Base-by-base conservation (phyloP, 1,284 basidiomycete genomes). In the Pseudozyma thailandica region DNA sequence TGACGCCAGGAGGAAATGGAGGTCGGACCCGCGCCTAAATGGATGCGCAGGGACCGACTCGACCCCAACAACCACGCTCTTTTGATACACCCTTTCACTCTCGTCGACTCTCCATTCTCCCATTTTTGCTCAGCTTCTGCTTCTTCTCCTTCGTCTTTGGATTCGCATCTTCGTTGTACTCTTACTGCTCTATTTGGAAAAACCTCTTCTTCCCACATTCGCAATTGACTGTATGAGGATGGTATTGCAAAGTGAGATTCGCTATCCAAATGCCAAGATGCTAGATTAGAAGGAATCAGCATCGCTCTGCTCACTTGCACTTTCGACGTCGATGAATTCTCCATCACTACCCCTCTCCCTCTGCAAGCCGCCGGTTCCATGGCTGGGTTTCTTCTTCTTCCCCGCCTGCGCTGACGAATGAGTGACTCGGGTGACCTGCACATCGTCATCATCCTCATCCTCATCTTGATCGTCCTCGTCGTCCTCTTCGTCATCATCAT, bases 261-360 rank as follows among this genome's bases (percentile, higher is more conserved):
- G n/a, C n/a, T n/a, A n/a, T n/a, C 26, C 15, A 18, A 26, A 13
- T 46, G 44, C 44, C n/a, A n/a, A n/a, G n/a, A n/a, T n/a, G 5
- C 9, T 6, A n/a, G 18, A 2, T 35, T 45, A 73, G 53, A 73
- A 73, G 3, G 65, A 59, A 26, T 69, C 70, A 28, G 44, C 57
- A 42, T 73, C 70, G 55, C 70, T 73, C 20, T 73, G 70, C 27
- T 69, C 70, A 6, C 48, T 50, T 6, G 70, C 64, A 44, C 70
- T 73, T 21, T 73, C 70, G 27, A 73, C 70, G 25, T 69, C 70
- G 57, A 73, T 69, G 28, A 69, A 73, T 23, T 69, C 70, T 23
- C 70, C 70, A 46, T 69, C 70, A 37, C 70, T 73, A 9, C 70
- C 70, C 2, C 57, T 46, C 37, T 69, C 70, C 12, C 70, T 47